These are phyloP conservation scores for Yarrowia sp. DNA, from an alignment of 805 yeast species.

Conservation along the genomic window DNA sequence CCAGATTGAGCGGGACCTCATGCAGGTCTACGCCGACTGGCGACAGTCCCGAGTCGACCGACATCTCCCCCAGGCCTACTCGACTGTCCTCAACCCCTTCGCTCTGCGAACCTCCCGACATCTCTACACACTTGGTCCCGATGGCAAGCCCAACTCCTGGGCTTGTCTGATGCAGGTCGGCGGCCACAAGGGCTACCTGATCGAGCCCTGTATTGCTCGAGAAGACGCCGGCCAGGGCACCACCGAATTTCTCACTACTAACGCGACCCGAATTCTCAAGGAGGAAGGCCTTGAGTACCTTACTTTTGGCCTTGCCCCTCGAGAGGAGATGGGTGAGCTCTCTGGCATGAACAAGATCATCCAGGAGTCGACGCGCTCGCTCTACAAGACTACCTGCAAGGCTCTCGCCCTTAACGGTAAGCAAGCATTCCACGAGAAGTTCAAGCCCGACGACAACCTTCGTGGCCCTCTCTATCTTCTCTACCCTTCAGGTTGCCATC, in stretches of 20 bases:
- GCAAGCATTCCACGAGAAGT: conserved; percentile 18
- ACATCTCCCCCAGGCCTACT: conserved; percentile 21
- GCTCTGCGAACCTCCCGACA: conserved; percentile 19
- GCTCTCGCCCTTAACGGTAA: conserved; percentile 13
- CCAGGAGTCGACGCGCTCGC: conserved; percentile 8
- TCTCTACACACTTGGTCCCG: conserved; percentile 16
- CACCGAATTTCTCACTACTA: conserved; percentile 20
- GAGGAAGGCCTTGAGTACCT: conserved; percentile 11
- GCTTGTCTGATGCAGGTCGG: conserved; percentile 21
- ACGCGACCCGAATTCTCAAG: conserved; percentile 14
- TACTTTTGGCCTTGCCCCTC: conserved; percentile 16
- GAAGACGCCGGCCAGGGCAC: conserved; percentile 24
- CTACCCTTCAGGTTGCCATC: conserved; percentile 16
- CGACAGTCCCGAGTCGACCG: conserved; percentile 17
- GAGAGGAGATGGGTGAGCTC: conserved; percentile 19
- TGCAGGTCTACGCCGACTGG: conserved; percentile 21
- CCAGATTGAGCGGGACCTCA: conserved; percentile 12
- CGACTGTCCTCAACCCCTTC: conserved; percentile 17
- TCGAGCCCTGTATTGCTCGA: conserved; percentile 21
- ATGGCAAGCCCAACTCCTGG: conserved; percentile 25
- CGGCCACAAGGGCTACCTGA: conserved; percentile 16
- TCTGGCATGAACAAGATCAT: conserved; percentile 17
- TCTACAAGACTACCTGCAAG: conserved; percentile 14
- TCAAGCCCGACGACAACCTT: conserved; percentile 22
- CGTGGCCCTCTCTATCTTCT: conserved; percentile 17